Evolutionary conservation across 176 grass and related monocot species (phyloP).

Genomic region (Themeda triandra): DNA sequence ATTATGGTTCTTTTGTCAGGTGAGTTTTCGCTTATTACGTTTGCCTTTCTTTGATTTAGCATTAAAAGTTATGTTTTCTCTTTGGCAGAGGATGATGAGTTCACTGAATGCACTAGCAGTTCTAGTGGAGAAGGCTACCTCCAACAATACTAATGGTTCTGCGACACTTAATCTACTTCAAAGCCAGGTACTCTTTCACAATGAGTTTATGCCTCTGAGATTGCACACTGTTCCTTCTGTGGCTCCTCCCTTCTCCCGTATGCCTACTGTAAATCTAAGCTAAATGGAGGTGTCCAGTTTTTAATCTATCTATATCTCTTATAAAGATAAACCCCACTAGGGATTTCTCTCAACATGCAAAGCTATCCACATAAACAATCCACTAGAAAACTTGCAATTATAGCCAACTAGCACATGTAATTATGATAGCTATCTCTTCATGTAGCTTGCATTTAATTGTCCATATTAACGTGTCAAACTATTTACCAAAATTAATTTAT

Average conservation of each 20-base stretch:
- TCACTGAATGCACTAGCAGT: constrained; percentile 83
- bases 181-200: constrained; percentile 60
- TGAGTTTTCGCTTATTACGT: constrained; percentile 32
- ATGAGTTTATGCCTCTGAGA: constrained; percentile 11
- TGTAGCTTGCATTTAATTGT: too few relatives aligned
- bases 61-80: constrained; percentile 23
- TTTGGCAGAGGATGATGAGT: constrained; percentile 88
- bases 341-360: too few relatives aligned
- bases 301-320: too few relatives aligned
- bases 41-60: constrained; percentile 11
- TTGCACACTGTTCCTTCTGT: not conserved
- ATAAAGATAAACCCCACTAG: too few relatives aligned
- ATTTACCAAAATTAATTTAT: too few relatives aligned
- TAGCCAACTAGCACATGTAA: too few relatives aligned
- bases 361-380: too few relatives aligned
- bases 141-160: constrained; percentile 66
- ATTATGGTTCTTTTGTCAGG: constrained; percentile 96
- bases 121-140: constrained; percentile 77
- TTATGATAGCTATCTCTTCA: too few relatives aligned
- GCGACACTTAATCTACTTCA: constrained; percentile 94
- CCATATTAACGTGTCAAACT: too few relatives aligned
- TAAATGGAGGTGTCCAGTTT: not conserved
- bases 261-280: constrained; percentile 11
- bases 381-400: too few relatives aligned
- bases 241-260: not conserved